Evolutionary conservation across 2,329 filamentous ascomycete species (phyloP).

Genomic region (Raffaelea arxii): DNA sequence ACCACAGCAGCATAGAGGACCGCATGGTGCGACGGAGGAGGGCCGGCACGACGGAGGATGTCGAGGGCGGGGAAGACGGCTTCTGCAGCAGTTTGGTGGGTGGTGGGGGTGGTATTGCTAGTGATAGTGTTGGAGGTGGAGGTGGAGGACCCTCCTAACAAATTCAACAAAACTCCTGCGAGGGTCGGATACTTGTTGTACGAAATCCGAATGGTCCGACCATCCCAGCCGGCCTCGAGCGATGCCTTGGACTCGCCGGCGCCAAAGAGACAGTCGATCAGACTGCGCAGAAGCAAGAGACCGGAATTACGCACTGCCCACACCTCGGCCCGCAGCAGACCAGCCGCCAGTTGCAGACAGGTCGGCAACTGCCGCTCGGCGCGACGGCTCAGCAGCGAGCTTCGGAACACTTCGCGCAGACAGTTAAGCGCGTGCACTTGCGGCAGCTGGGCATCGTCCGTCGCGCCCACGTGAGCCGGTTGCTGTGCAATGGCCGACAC

Average conservation of each 20-base stretch:
- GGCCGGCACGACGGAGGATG: conserved; percentile 62
- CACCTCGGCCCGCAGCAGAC: conserved; percentile 69
- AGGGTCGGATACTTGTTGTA: conserved; percentile 61
- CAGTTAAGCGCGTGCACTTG: conserved; percentile 96
- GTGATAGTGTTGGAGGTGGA: too few relatives aligned
- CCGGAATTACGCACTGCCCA: conserved; percentile 96
- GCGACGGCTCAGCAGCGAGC: conserved; percentile 60
- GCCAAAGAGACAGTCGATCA: conserved; percentile 71
- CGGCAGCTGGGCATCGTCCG: conserved; percentile 59
- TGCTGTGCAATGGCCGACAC: conserved; percentile 49
- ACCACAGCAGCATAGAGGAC: conserved; percentile 49
- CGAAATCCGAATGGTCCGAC: conserved; percentile 53
- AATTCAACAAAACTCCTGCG: conserved; percentile 50
- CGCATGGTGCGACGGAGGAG: conserved; percentile 46
- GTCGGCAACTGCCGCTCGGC: conserved; percentile 66
- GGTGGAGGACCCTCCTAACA: conserved; percentile 31
- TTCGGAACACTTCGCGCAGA: conserved; percentile 84
- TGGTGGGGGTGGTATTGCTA: too few relatives aligned
- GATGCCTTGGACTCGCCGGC: conserved; percentile 59
- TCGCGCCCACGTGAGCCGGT: conserved; percentile 43
- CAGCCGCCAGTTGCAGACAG: conserved; percentile 69
- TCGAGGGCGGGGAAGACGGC: conserved; percentile 78
- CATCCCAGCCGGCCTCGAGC: conserved; percentile 55
- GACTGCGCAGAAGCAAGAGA: conserved; percentile 74
- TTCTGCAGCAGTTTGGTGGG: conserved; percentile 40